phyloP scores from a whole-genome alignment of 139 green algal species.

The Chlamydomonas eustigma region DNA sequence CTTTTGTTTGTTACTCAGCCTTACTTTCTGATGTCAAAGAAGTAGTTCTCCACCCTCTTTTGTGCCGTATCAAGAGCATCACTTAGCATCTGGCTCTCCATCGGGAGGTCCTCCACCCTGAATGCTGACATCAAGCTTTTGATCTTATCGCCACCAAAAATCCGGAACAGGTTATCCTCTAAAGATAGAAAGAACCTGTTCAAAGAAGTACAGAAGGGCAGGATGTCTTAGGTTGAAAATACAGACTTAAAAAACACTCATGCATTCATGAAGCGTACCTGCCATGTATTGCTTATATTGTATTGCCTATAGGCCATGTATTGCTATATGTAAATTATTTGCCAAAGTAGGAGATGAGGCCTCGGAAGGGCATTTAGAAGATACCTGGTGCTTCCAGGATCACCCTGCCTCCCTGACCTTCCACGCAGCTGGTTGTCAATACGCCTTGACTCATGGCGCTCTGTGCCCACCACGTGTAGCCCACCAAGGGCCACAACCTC shows the following conservation, averaged over 20 bases:
- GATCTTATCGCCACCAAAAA: slow-evolving; percentile 97
- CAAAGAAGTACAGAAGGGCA: neutral
- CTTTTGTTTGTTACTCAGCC: no score
- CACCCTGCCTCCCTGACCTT: slow-evolving; percentile 45
- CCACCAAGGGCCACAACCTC: slow-evolving; percentile 57
- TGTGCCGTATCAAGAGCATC: slow-evolving; percentile 91
- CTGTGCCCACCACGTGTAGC: slow-evolving; percentile 74
- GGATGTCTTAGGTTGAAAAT: no score
- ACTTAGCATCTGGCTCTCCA: slow-evolving; percentile 95
- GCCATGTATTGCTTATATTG: no score
- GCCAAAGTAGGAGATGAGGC: no score
- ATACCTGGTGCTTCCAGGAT: slow-evolving; percentile 37
- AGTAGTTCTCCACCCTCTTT: slow-evolving; percentile 96
- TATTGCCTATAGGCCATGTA: no score
- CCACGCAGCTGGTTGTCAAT: slow-evolving; percentile 98
- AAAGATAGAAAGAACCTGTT: slow-evolving; percentile 85
- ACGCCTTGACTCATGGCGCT: slow-evolving; percentile 91
- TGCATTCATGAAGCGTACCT: neutral
- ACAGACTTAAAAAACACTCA: slow-evolving; percentile 1
- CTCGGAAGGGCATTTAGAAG: no score
- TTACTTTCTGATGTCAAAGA: slow-evolving; percentile 94
- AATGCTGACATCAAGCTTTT: slow-evolving; percentile 82
- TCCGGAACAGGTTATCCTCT: slow-evolving; percentile 89
- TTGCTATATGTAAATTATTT: no score
- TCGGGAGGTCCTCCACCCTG: slow-evolving; percentile 78